A percentile compares a stretch with the other conserved stretches of the same genome.
Evolutionary conservation across 139 green algal species (phyloP).

Genomic region (Axilococcus clingmanii): DNA sequence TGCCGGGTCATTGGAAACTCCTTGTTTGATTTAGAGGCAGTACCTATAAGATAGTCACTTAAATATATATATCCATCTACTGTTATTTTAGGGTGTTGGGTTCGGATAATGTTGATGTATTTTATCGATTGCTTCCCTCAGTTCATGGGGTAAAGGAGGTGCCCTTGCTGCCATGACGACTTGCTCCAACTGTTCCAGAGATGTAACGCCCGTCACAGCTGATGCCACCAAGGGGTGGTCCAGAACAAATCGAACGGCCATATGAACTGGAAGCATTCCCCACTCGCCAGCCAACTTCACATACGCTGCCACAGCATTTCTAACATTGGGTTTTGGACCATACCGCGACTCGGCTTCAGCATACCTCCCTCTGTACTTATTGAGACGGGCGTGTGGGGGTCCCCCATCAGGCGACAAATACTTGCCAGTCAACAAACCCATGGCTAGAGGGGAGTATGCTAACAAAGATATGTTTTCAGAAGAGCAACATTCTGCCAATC

Average conservation of each 20-base stretch:
- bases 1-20: conserved; percentile 46
- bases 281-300: conserved; percentile 33
- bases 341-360: conserved; percentile 76
- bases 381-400: conserved; percentile 37
- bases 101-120: conserved; percentile 23
- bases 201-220: conserved; percentile 50
- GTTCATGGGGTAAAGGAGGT: background rate
- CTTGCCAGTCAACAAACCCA: conserved; percentile 83
- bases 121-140: conserved; percentile 12
- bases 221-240: conserved; percentile 39
- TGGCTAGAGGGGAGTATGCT: conserved; percentile 84
- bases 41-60: conserved; percentile 33
- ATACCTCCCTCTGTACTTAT: conserved; percentile 68
- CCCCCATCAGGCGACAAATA: conserved; percentile 31
- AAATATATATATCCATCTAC: background rate
- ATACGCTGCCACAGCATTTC: conserved; percentile 50
- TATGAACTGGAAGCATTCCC: conserved; percentile 42
- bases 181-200: conserved; percentile 45
- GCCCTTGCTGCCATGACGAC: conserved; percentile 28
- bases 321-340: conserved; percentile 51
- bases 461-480: conserved; percentile 57
- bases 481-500: conserved; percentile 67
- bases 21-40: conserved; percentile 71
- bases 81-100: conserved; percentile 18
- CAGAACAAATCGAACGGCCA: conserved; percentile 64